Percentiles rank a stretch among this genome's conserved stretches.
phyloP scores from a whole-genome alignment of 2,329 filamentous ascomycete species.

The Alternaria alternata region DNA sequence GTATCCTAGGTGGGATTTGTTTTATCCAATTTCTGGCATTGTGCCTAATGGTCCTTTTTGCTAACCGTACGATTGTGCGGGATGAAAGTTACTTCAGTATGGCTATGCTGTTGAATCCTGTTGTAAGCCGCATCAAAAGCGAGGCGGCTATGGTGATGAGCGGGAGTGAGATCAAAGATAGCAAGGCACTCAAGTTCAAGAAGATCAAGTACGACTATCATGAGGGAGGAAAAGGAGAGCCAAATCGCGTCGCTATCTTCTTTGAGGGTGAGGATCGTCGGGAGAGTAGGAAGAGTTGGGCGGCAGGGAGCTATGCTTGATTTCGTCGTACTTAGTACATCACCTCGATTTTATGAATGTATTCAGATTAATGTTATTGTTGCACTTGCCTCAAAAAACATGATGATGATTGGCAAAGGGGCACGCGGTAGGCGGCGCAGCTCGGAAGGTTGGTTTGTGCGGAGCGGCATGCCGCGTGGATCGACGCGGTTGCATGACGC shows the following conservation, averaged over 20 bases:
- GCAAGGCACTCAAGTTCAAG: slow-evolving; percentile 34
- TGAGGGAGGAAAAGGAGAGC: slow-evolving; percentile 33
- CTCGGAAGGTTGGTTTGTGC: not conserved
- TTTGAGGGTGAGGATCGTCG: slow-evolving; percentile 35
- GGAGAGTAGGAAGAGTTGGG: slow-evolving; percentile 40
- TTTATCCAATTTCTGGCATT: slow-evolving; percentile 33
- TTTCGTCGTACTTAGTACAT: too few species aligned
- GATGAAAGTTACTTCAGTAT: slow-evolving; percentile 44
- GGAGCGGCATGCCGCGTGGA: not conserved
- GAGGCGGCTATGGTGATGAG: slow-evolving; percentile 35
- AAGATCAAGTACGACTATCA: slow-evolving; percentile 44
- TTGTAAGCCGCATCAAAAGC: slow-evolving; percentile 33
- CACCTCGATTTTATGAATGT: not conserved
- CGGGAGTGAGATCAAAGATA: slow-evolving; percentile 41
- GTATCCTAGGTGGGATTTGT: slow-evolving; percentile 20
- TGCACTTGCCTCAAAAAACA: not conserved
- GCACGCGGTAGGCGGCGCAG: not conserved
- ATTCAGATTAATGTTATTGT: not conserved
- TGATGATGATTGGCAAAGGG: not conserved
- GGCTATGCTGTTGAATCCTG: slow-evolving; percentile 43
- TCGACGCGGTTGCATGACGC: slow-evolving; percentile 9
- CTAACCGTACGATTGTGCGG: slow-evolving; percentile 41
- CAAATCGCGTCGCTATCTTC: slow-evolving; percentile 40
- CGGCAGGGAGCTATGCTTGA: slow-evolving; percentile 33
- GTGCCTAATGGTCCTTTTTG: slow-evolving; percentile 17